Evolutionary conservation across 345 rosid genomes (phyloP).

Genomic region (Brassica nigra): DNA sequence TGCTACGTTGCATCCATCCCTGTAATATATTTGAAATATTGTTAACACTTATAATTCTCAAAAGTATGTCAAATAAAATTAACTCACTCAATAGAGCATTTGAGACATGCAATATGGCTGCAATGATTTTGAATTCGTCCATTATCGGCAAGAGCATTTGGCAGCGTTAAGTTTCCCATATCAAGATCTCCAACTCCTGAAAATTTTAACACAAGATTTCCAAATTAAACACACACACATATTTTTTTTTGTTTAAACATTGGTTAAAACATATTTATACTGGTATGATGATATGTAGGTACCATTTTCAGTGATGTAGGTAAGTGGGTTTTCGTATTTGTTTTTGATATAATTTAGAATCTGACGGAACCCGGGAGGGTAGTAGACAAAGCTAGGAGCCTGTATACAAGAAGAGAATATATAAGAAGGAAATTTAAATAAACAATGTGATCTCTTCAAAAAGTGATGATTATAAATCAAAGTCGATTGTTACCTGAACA

Average conservation of each 20-base stretch:
- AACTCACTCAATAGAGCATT: slow-evolving; percentile 33
- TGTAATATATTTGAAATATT: not conserved
- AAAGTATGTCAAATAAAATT: not conserved
- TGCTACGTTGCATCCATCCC: slow-evolving; percentile 34
- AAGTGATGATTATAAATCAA: not conserved
- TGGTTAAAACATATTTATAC: not conserved
- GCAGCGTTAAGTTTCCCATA: slow-evolving; percentile 9
- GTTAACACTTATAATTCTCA: not conserved
- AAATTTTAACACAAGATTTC: not conserved
- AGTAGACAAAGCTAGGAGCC: slow-evolving; percentile 24
- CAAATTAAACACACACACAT: not conserved
- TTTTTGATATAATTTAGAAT: slow-evolving; percentile 28
- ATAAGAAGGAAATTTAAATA: not conserved
- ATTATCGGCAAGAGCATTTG: slow-evolving; percentile 27
- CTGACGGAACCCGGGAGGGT: slow-evolving; percentile 31
- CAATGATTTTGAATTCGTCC: slow-evolving; percentile 29
- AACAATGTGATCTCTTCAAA: not conserved
- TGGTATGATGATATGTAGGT: not conserved
- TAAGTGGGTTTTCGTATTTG: slow-evolving; percentile 31
- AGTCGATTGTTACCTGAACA: not conserved
- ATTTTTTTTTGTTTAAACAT: not conserved
- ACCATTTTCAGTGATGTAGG: slow-evolving; percentile 40
- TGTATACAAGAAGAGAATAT: not conserved
- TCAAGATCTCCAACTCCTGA: slow-evolving; percentile 29
- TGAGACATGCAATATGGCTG: slow-evolving; percentile 38